Evolutionary conservation across 2,329 filamentous ascomycete genomes (phyloP).

Genomic region (Epichloe baconii): DNA sequence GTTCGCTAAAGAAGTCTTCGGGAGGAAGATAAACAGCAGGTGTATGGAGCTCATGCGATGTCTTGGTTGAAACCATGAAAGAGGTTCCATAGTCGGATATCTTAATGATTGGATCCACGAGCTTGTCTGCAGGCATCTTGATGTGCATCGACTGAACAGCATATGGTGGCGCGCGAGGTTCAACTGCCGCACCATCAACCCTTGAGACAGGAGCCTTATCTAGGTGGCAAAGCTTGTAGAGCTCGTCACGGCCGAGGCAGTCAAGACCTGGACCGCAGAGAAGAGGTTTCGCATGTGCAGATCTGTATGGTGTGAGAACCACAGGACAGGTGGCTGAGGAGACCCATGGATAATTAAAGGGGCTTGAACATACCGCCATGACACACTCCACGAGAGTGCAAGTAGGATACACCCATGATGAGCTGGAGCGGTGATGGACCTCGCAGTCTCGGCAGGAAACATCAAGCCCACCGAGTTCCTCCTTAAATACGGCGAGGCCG

Average conservation of each 20-base stretch:
- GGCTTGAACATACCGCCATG: not conserved
- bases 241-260: slow-evolving; percentile 3
- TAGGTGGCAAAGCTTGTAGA: slow-evolving; percentile 8
- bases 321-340: no score
- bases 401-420: slow-evolving; percentile 14
- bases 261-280: not conserved
- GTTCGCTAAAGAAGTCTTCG: slow-evolving; percentile 12
- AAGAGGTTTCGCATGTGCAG: slow-evolving; percentile 18
- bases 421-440: slow-evolving; percentile 10
- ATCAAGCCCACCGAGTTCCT: slow-evolving; percentile 3
- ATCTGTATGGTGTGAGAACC: slow-evolving; percentile 5
- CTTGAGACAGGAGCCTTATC: slow-evolving; percentile 6
- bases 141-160: slow-evolving; percentile 9
- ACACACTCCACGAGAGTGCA: slow-evolving; percentile 9
- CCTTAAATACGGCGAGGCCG: slow-evolving; percentile 8
- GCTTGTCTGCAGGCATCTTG: slow-evolving; percentile 7
- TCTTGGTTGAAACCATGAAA: slow-evolving; percentile 7
- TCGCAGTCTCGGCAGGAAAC: slow-evolving; percentile 3
- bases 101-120: slow-evolving; percentile 2
- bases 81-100: slow-evolving; percentile 13
- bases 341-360: not conserved
- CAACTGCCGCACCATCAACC: slow-evolving; percentile 7
- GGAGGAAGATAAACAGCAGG: slow-evolving; percentile 12
- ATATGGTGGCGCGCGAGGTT: slow-evolving; percentile 11
- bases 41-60: slow-evolving; percentile 8